Evolutionary conservation across 805 yeast species (phyloP), one percentile per base, ranked within the genome.

Genomic region (Lachancea sp.): DNA sequence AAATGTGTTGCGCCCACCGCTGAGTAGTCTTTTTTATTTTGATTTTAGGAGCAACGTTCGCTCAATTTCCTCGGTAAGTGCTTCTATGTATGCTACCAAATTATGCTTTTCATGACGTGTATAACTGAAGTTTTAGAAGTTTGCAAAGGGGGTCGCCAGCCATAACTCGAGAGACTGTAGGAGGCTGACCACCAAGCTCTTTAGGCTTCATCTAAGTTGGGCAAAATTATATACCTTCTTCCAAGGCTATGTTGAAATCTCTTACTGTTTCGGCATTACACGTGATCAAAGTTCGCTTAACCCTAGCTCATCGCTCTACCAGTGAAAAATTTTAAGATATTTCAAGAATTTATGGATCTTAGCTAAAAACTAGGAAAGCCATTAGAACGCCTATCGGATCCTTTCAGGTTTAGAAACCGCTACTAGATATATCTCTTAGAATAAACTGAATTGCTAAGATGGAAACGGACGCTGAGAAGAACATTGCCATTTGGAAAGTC

Each of bases 401-500:
- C n/a, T n/a, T n/a, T n/a, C n/a, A n/a, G n/a, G n/a, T n/a, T n/a
- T n/a, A n/a, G n/a, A n/a, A n/a, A n/a, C 8, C 6, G 13, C 30
- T 28, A 18, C 17, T 4, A 28, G 9, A 12, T 28, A 15, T 28
- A 8, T 13, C 16, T 16, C 16, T 9, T 4, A n/a, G 17, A 28
- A 28, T 8, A 28, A 18, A 15, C 5, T 28, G 18, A 6, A 15
- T n/a, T 15, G 16, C 19, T 17, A 37, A 26, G 20, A 40, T 61
- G 55, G 71, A 79, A 53, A 71, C 79, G 46, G 95, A 87, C 51
- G 92, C 95, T 39, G 98, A 92, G 63, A 88, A 85, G 71, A 90
- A 89, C 71, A 90, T 92, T 63, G 96, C 92, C 72, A 89, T 92
- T 72, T 92, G 98, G 98, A 92, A 92, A 79, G 80, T 92, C 74